Percentiles rank a stretch among this genome's conserved stretches.
These are phyloP conservation scores for Claviceps arundinis DNA, from an alignment of 2,329 filamentous ascomycete species.

Conservation along the genomic window DNA sequence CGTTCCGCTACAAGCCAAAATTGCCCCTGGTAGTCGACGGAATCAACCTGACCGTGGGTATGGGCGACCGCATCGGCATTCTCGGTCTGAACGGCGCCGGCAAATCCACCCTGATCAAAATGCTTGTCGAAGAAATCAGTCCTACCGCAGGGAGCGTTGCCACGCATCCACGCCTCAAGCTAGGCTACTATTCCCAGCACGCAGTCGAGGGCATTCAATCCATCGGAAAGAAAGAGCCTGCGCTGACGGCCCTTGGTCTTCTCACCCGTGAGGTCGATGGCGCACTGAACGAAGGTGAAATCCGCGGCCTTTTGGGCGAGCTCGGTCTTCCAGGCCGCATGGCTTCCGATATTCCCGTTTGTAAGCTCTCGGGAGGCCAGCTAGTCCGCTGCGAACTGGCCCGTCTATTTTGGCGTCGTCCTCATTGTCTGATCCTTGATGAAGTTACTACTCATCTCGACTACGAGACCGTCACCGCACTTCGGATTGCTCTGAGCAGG, in stretches of 20 bases:
- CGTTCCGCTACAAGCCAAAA: constrained; percentile 45
- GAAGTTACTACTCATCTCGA: constrained; percentile 80
- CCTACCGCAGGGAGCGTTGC: constrained; percentile 50
- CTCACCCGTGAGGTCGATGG: constrained; percentile 41
- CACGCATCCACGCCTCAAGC: constrained; percentile 52
- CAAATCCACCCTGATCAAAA: constrained; percentile 64
- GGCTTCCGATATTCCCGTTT: constrained; percentile 60
- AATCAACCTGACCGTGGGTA: constrained; percentile 54
- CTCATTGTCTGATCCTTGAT: constrained; percentile 64
- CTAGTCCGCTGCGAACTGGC: constrained; percentile 54
- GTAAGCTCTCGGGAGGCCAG: constrained; percentile 68
- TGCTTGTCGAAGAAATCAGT: constrained; percentile 48
- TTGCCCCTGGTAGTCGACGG: constrained; percentile 39
- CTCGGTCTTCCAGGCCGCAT: constrained; percentile 58
- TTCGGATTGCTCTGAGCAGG: constrained; percentile 49
- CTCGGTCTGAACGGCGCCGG: constrained; percentile 70
- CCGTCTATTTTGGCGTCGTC: constrained; percentile 51
- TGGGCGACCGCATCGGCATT: constrained; percentile 62
- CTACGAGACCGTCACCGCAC: constrained; percentile 62
- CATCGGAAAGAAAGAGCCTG: constrained; percentile 32
- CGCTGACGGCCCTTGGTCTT: constrained; percentile 51
- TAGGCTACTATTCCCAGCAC: constrained; percentile 72
- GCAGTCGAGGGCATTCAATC: constrained; percentile 56
- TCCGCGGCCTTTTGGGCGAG: constrained; percentile 51
- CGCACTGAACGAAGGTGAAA: constrained; percentile 49